A percentile compares a stretch with the other conserved stretches of the same genome.
phyloP scores from a whole-genome alignment of 805 yeast genomes.

The Monosporozyma aquatica region DNA sequence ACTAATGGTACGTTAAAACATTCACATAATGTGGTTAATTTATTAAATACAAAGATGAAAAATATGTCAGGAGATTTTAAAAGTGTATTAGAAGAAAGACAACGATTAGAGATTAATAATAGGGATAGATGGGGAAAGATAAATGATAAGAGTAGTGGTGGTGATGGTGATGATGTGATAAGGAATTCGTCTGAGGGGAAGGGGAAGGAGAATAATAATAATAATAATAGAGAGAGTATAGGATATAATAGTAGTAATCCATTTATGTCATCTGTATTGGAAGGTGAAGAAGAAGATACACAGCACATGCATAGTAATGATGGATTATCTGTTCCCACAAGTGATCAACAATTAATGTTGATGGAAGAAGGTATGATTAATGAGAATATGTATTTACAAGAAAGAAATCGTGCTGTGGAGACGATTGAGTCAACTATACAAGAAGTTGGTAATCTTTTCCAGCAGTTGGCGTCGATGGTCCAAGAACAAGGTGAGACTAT shows the following conservation, averaged over 20 bases:
- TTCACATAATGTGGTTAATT: constrained; percentile 76
- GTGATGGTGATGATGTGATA: constrained; percentile 3
- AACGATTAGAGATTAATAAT: constrained; percentile 69
- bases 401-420: constrained; percentile 83
- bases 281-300: constrained; percentile 9
- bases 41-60: constrained; percentile 81
- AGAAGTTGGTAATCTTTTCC: constrained; percentile 90
- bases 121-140: constrained; percentile 79
- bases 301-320: constrained; percentile 9
- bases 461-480: constrained; percentile 94
- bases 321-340: constrained; percentile 39
- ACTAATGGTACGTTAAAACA: constrained; percentile 32
- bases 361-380: constrained; percentile 63
- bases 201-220: constrained; percentile 5
- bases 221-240: constrained; percentile 1
- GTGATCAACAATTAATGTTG: constrained; percentile 65
- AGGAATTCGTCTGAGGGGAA: too few species aligned
- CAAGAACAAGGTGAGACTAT: constrained; percentile 95
- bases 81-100: constrained; percentile 80
- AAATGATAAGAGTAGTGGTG: constrained; percentile 28
- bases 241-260: constrained; percentile 33
- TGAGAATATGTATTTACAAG: constrained; percentile 57
- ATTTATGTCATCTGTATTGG: constrained; percentile 31
- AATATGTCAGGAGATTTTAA: constrained; percentile 89
- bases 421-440: constrained; percentile 95